Percentiles rank a stretch among this genome's conserved stretches.
These are phyloP conservation scores for Stylosanthes scabra DNA, from an alignment of 331 rosid genomes.

Conservation along the genomic window DNA sequence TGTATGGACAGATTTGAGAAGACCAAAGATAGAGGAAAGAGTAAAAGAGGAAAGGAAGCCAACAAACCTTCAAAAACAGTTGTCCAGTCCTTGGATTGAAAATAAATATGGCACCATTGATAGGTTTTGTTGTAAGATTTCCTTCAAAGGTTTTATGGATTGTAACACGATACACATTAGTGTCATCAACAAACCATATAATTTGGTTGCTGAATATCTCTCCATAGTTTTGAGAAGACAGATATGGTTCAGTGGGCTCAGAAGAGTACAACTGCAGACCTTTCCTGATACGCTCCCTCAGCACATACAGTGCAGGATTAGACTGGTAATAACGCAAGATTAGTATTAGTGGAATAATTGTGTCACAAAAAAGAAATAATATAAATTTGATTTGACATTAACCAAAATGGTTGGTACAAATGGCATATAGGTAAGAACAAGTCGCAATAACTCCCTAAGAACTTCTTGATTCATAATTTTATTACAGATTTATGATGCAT, in stretches of 20 bases:
- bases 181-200: slow-evolving; percentile 99
- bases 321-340: slow-evolving; percentile 69
- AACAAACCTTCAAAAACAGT: slow-evolving; percentile 83
- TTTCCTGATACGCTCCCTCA: slow-evolving; percentile 98
- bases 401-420: background rate
- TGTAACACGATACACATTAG: slow-evolving; percentile 96
- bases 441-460: background rate
- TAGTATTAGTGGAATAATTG: slow-evolving; percentile 14
- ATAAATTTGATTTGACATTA: background rate
- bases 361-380: background rate
- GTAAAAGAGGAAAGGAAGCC: background rate
- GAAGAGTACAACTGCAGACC: slow-evolving; percentile 98
- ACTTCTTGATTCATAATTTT: slow-evolving; percentile 17
- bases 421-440: background rate
- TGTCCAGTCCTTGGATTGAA: slow-evolving; percentile 99
- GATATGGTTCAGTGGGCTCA: slow-evolving; percentile 97
- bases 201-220: slow-evolving; percentile 99
- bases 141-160: slow-evolving; percentile 98
- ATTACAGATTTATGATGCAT: background rate
- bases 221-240: slow-evolving; percentile 97
- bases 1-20: slow-evolving; percentile 15
- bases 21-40: background rate
- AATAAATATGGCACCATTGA: slow-evolving; percentile 96
- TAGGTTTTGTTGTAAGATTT: slow-evolving; percentile 95
- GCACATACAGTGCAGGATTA: slow-evolving; percentile 95